Percentiles rank a stretch among this genome's conserved stretches.
phyloP scores from a whole-genome alignment of 176 grass and related monocot species.

The Zoysia japonica region DNA sequence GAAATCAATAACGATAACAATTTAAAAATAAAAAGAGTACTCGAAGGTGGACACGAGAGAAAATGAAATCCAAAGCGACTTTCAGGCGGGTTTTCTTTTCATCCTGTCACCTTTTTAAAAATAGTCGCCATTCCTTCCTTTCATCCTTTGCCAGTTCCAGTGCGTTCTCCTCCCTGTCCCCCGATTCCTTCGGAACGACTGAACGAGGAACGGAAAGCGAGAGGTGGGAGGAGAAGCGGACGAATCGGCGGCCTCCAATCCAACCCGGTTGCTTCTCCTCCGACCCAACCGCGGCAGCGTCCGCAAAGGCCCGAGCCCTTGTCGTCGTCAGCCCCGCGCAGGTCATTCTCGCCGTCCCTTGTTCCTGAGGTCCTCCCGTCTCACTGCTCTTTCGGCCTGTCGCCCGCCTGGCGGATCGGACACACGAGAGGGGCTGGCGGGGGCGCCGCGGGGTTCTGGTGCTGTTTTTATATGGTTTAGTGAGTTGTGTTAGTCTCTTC shows the following conservation, averaged over 20 bases:
- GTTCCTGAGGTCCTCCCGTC: not conserved
- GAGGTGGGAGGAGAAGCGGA: not conserved
- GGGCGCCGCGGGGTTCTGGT: conserved; percentile 9
- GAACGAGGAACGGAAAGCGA: too few species aligned
- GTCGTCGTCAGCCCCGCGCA: not conserved
- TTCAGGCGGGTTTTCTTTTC: too few species aligned
- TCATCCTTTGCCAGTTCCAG: too few species aligned
- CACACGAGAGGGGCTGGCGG: not conserved
- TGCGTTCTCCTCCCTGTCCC: too few species aligned
- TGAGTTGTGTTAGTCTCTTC: too few species aligned
- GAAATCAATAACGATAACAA: too few species aligned
- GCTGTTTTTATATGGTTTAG: not conserved
- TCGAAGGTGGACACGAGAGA: too few species aligned
- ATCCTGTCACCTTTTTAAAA: too few species aligned
- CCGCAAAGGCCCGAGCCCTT: not conserved
- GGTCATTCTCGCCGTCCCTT: conserved; percentile 29
- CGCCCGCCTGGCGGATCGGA: not conserved
- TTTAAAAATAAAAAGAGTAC: too few species aligned
- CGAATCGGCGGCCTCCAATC: conserved; percentile 37
- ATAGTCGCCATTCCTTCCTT: too few species aligned
- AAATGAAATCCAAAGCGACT: too few species aligned
- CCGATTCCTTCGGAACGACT: too few species aligned
- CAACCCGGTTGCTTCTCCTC: conserved; percentile 43
- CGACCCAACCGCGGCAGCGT: not conserved
- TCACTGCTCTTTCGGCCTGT: not conserved